These are phyloP conservation scores for Santalum album DNA, from an alignment of 164 flowering plant genomes.

Conservation along the genomic window DNA sequence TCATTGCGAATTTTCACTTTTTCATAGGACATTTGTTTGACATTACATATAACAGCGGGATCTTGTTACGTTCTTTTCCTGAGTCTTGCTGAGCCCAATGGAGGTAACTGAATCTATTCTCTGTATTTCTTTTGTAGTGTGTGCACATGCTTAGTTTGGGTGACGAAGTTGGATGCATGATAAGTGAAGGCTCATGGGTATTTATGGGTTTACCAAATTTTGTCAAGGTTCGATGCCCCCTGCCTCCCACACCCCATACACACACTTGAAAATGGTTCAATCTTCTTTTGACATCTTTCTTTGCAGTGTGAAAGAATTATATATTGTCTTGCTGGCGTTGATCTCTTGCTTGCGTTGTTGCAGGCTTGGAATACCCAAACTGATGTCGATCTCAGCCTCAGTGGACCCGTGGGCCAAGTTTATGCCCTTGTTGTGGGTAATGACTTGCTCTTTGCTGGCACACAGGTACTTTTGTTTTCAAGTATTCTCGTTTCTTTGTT, in stretches of 20 bases:
- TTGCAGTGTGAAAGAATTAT: background rate
- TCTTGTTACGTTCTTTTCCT: no score
- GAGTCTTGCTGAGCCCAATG: no score
- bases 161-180: constrained; percentile 84
- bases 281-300: background rate
- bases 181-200: constrained; percentile 94
- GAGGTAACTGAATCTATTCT: background rate
- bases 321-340: background rate
- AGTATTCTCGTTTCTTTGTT: background rate
- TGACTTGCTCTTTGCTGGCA: constrained; percentile 85
- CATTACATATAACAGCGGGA: no score
- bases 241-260: background rate
- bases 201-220: constrained; percentile 77
- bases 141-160: constrained; percentile 51
- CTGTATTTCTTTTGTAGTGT: constrained; percentile 35
- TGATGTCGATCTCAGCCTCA: constrained; percentile 44
- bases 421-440: constrained; percentile 72
- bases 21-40: no score
- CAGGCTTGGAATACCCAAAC: constrained; percentile 87
- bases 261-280: no score
- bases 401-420: constrained; percentile 92
- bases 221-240: constrained; percentile 54
- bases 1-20: no score
- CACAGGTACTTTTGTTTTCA: constrained; percentile 45
- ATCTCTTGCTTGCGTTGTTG: constrained; percentile 6